These are phyloP conservation scores for Aphanomyces euteiches DNA, from an alignment of 352 stramenopile genomes.

Conservation along the genomic window DNA sequence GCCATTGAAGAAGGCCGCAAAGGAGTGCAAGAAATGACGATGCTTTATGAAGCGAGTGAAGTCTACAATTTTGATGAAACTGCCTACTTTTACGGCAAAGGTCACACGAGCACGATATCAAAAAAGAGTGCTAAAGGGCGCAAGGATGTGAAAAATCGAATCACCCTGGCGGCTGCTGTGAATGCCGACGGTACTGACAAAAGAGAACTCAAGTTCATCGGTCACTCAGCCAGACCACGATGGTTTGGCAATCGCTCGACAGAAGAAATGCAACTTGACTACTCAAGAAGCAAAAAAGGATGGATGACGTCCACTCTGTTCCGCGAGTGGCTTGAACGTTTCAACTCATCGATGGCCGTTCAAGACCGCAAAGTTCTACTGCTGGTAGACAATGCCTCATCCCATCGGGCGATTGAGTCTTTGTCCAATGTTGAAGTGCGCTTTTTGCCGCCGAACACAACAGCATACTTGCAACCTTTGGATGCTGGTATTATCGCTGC, in stretches of 20 bases:
- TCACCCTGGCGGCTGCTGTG: neutral
- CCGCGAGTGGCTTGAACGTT: neutral
- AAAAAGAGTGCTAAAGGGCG: neutral
- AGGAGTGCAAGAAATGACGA: too few species aligned
- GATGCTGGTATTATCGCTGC: slow-evolving; percentile 17
- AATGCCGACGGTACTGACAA: slow-evolving; percentile 4
- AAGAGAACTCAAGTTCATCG: neutral
- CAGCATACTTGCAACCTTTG: neutral
- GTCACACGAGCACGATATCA: neutral
- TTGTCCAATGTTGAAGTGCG: neutral
- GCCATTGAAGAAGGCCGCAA: too few species aligned
- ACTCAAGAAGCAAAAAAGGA: neutral
- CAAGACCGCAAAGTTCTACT: slow-evolving; percentile 15
- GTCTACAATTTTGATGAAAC: too few species aligned
- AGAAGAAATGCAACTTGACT: neutral
- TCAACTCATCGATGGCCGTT: neutral
- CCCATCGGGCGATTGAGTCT: neutral
- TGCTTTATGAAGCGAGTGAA: too few species aligned
- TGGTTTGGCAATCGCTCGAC: neutral
- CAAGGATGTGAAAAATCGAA: slow-evolving; percentile 15
- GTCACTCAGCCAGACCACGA: slow-evolving; percentile 8
- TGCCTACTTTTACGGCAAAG: slow-evolving; percentile 24
- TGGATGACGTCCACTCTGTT: slow-evolving; percentile 16
- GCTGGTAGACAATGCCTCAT: slow-evolving; percentile 11
- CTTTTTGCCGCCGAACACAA: slow-evolving; percentile 5